Conservation (phyloP, 1,284 basidiomycete species). For the Sphagnurus paluster region DNA sequence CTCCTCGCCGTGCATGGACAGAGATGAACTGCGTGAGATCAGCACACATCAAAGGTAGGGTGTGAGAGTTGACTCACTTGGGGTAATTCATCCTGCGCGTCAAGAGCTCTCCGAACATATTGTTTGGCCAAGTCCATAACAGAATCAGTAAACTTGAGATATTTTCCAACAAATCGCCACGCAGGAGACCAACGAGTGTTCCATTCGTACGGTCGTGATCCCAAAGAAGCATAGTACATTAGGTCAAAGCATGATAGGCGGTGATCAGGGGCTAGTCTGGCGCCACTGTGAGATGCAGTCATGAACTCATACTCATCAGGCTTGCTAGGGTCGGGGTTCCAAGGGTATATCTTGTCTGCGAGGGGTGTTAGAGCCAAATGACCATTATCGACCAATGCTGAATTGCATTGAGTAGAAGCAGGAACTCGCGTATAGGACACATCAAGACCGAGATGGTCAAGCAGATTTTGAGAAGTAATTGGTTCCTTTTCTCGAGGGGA, state of each 20-base stretch:
- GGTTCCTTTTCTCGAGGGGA: constrained; percentile 22
- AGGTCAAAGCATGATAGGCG: constrained; percentile 43
- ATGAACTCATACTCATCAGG: constrained; percentile 19
- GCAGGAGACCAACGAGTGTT: constrained; percentile 36
- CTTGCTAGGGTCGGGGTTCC: constrained; percentile 10
- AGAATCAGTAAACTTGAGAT: constrained; percentile 39
- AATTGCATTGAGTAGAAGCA: constrained; percentile 18
- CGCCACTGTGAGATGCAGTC: constrained; percentile 25
- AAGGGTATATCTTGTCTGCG: constrained; percentile 27
- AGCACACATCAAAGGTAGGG: not conserved
- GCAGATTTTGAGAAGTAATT: constrained; percentile 21
- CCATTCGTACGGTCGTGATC: constrained; percentile 31
- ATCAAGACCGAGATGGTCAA: constrained; percentile 32
- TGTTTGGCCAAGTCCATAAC: constrained; percentile 25
- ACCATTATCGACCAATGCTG: constrained; percentile 17
- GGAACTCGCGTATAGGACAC: constrained; percentile 34
- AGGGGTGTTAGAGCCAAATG: constrained; percentile 28
- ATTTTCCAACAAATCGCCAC: constrained; percentile 45
- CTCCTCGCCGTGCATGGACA: constrained; percentile 48
- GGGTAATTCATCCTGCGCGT: constrained; percentile 22
- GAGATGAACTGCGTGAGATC: constrained; percentile 37
- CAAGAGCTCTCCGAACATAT: constrained; percentile 26
- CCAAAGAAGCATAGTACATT: constrained; percentile 37
- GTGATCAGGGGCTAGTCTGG: constrained; percentile 32
- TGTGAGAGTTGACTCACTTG: constrained; percentile 21